Conservation (phyloP, 441 rosid genomes). For the Iberis amara region DNA sequence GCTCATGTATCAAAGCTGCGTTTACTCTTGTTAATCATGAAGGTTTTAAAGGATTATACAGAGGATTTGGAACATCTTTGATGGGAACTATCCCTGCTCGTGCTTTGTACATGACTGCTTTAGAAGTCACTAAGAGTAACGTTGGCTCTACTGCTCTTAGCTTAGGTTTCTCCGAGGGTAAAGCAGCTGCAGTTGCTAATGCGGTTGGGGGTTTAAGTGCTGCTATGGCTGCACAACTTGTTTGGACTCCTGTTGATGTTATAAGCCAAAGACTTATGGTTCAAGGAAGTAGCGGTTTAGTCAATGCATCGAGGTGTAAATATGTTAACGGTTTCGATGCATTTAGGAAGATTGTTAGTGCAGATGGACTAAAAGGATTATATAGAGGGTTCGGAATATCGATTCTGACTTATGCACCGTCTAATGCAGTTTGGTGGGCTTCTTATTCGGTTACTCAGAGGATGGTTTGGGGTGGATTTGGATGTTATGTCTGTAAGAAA, state of each 20-base stretch:
- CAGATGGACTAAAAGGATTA: slow-evolving; percentile 57
- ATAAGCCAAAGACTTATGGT: slow-evolving; percentile 79
- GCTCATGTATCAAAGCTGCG: slow-evolving; percentile 48
- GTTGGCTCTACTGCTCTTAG: slow-evolving; percentile 50
- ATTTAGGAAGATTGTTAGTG: slow-evolving; percentile 46
- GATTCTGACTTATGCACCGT: slow-evolving; percentile 67
- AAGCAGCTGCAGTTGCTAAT: slow-evolving; percentile 52
- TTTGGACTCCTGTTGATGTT: slow-evolving; percentile 75
- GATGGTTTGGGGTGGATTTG: slow-evolving; percentile 47
- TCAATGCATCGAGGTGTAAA: slow-evolving; percentile 34
- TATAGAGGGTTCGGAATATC: slow-evolving; percentile 74
- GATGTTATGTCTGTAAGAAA: slow-evolving; percentile 38
- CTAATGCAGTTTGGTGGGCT: slow-evolving; percentile 72
- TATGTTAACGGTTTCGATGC: slow-evolving; percentile 61
- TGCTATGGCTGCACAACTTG: slow-evolving; percentile 71
- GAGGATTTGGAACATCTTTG: slow-evolving; percentile 68
- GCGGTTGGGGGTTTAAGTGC: slow-evolving; percentile 64
- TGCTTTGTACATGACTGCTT: slow-evolving; percentile 59
- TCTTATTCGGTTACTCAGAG: slow-evolving; percentile 57
- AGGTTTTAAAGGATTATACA: slow-evolving; percentile 60
- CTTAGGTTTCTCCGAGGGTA: slow-evolving; percentile 50
- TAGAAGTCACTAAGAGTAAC: slow-evolving; percentile 63
- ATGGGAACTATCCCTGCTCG: slow-evolving; percentile 76
- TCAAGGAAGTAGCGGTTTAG: slow-evolving; percentile 42
- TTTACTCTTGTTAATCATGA: slow-evolving; percentile 45